Base-by-base conservation (phyloP, 2,329 filamentous ascomycete species). In the Nigrospora osmanthi region DNA sequence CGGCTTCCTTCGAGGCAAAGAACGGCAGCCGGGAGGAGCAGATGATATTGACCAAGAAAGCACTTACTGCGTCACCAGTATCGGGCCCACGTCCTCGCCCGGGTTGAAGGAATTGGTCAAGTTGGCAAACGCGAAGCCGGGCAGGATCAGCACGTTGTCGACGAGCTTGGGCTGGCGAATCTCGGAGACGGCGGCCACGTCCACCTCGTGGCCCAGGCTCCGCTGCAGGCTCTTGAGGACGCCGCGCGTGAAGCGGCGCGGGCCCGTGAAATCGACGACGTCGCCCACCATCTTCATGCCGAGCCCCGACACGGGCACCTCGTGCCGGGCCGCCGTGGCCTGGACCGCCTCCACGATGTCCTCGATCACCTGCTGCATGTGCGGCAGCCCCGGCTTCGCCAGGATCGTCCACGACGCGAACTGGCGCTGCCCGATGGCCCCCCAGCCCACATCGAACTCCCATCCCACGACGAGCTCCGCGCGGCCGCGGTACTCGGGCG, bases 381-480 rank as follows among this genome's bases (percentile, higher is more conserved):
- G 40, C 35, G 35, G 30, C 6, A 47, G n/a, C 14, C 40, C 35
- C 4, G 13, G 23, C 30, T 32, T 39, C 35, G 45, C 35, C 40
- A 43, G 33, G 28, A 47, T 42, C 2, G 45, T 43, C 45, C 45
- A 47, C 17, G n/a, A 43, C 19, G 14, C 17, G 35, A 47, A 43
- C 40, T 47, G 45, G 12, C 31, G 45, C 11, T 47, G 30, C 38
- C 55, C 44, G 30, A 52, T 38, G 17, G 49, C 44, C 15, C 44
- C 46, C 49, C 49, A 57, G n/a, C 51, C 48, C 10, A 45, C 46
- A 38, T 58, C 56, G 23, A 59, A 58, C 38, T 59, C 56, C 52
- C 55, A 59, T 1, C 58, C 58, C 11, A 58, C 54, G 3, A 59
- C 48, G 6, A 59, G 40, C 14, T 44, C 40, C 1, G 49, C 49